phyloP scores from a whole-genome alignment of 2,329 filamentous ascomycete species.

The Emergomyces africanus region DNA sequence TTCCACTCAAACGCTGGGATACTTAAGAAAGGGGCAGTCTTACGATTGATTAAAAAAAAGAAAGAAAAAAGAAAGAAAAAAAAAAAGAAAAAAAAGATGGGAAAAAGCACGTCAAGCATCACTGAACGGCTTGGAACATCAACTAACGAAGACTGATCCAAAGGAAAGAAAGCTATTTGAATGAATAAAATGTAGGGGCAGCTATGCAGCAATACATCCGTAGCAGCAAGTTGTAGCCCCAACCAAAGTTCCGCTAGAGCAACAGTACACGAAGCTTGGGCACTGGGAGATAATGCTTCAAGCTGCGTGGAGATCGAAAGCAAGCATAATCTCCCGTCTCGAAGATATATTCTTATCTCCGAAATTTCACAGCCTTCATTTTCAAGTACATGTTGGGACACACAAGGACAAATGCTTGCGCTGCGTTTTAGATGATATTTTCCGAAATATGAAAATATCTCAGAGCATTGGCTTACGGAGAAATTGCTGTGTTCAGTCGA shows the following conservation, averaged over 20 bases:
- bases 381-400: neutral
- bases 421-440: neutral
- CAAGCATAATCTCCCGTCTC: neutral
- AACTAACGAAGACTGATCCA: neutral
- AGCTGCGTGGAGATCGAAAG: neutral
- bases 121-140: neutral
- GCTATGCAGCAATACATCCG: neutral
- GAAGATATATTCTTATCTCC: neutral
- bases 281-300: neutral
- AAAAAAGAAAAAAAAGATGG: neutral
- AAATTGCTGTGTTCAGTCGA: neutral
- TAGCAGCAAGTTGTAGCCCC: neutral
- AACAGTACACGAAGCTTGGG: neutral
- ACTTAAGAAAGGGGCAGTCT: neutral
- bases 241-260: neutral
- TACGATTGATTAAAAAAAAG: neutral
- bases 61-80: neutral
- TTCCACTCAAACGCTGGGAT: neutral
- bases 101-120: neutral
- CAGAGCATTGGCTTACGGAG: neutral
- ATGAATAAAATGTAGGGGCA: neutral
- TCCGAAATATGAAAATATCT: neutral
- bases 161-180: neutral
- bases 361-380: neutral
- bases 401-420: neutral